Base-by-base conservation (phyloP, 1,284 basidiomycete species). In the Apiotrichum gracile region DNA sequence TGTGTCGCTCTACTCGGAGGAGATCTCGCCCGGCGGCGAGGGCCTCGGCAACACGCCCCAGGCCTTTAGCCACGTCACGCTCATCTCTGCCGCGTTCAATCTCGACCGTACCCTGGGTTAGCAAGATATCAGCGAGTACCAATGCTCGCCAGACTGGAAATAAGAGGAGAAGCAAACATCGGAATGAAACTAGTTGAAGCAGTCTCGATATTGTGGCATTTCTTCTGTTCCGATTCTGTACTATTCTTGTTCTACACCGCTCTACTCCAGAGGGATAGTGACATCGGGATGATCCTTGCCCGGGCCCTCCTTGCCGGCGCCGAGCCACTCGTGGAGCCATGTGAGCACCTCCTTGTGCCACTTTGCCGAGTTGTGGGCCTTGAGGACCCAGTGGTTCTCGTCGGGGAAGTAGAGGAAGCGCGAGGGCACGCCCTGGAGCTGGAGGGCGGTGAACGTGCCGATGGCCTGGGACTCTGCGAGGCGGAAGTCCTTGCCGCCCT, bases 401-500 rank as follows among this genome's bases (percentile, higher is more conserved):
- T 90, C 85, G 0, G 88, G 88, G 81, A 96, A 96, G 62, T 92
- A 84, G 12, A 96, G 81, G 46, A 96, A 79, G 47, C 92, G 82
- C 58, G 83, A 87, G 6, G 87, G 87, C 27, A 96, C 76, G 14
- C 82, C 83, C 47, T 79, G 81, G 41, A 61, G 53, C 58, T 76
- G 70, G 17, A 65, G 58, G 38, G 58, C 65, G 16, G 67, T 70
- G 52, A 68, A 76, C 0, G 73, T 85, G 27, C 80, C 84, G 47
- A 94, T 84, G 29, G 88, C 84, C 61, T 93, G 87, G 2, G 84
- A 83, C 67, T 92, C 89, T 1, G 88, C 83, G 31, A 92, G 78
- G 17, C 89, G 83, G 69, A 84, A 92, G 70, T 92, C 89, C 52
- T 86, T 88, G 61, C 86, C 88, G 24, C 89, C 85, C 64, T 94